Evolutionary conservation across 495 filamentous ascomycete genomes (phyloP).

Genomic region (Letharia columbiana): DNA sequence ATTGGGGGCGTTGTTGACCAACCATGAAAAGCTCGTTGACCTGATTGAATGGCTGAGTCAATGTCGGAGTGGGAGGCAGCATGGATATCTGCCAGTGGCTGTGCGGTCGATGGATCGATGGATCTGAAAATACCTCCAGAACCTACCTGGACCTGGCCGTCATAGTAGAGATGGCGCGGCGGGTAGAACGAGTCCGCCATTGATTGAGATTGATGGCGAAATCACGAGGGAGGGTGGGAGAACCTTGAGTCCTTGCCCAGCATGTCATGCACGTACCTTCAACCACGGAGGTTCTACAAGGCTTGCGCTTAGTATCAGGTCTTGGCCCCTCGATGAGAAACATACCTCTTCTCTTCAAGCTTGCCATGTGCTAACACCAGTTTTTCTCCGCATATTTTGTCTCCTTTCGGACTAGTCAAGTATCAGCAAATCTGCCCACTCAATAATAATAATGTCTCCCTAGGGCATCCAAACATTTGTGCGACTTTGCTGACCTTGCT

Average conservation of each 20-base stretch:
- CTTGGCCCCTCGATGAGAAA: no score
- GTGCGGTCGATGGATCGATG: conserved; percentile 58
- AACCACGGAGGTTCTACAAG: no score
- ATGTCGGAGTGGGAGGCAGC: conserved; percentile 54
- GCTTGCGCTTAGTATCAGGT: no score
- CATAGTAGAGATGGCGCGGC: conserved; percentile 57
- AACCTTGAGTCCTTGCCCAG: background rate
- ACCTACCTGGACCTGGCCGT: conserved; percentile 51
- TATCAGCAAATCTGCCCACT: background rate
- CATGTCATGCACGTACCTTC: background rate
- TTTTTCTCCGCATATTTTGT: background rate
- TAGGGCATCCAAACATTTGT: no score
- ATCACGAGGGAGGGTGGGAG: background rate
- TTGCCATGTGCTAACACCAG: no score
- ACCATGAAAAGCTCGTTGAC: conserved; percentile 50
- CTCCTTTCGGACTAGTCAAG: background rate
- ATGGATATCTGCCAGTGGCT: conserved; percentile 54
- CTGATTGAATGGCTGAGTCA: conserved; percentile 56
- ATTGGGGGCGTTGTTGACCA: conserved; percentile 60
- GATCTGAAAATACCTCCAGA: conserved; percentile 56
- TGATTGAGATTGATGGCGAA: conserved; percentile 6
- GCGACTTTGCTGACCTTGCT: background rate
- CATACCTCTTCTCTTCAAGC: no score
- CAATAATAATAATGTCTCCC: no score
- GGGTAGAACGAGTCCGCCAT: conserved; percentile 40